phyloP scores from a whole-genome alignment of 2,329 filamentous ascomycete species.

The Blastomyces emzantsi region DNA sequence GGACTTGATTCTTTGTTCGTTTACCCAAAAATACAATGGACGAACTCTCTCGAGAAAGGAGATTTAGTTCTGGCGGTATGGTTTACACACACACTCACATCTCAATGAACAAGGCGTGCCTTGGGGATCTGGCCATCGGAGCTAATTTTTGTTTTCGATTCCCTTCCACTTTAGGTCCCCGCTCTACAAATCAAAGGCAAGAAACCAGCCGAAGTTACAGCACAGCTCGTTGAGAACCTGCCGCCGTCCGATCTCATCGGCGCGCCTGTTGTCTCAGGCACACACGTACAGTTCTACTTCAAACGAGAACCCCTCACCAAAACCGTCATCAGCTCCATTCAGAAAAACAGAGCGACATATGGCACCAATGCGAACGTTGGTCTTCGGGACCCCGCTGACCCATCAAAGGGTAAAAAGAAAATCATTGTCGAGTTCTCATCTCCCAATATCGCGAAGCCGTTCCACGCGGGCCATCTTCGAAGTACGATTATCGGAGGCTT shows the following conservation, averaged over 20 bases:
- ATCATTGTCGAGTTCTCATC: conserved; percentile 58
- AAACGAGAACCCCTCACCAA: conserved; percentile 48
- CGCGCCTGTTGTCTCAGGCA: conserved; percentile 47
- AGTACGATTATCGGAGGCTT: conserved; percentile 61
- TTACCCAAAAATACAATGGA: conserved; percentile 36
- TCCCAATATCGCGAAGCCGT: conserved; percentile 59
- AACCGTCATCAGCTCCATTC: conserved; percentile 51
- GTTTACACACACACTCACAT: neutral
- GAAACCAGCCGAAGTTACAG: conserved; percentile 49
- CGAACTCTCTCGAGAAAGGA: conserved; percentile 40
- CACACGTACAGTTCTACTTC: conserved; percentile 59
- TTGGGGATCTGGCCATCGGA: neutral
- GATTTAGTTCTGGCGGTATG: conserved; percentile 38
- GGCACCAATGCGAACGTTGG: conserved; percentile 53
- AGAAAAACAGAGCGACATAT: conserved; percentile 48
- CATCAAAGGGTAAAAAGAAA: conserved; percentile 49
- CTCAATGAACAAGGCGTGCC: neutral
- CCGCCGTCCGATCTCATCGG: conserved; percentile 50
- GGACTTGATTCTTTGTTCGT: conserved; percentile 35
- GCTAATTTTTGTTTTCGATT: neutral
- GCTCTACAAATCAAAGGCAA: conserved; percentile 45
- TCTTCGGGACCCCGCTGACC: conserved; percentile 49
- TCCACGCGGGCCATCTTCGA: conserved; percentile 56
- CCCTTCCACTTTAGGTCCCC: conserved; percentile 26
- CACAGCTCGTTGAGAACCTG: conserved; percentile 49